A percentile compares a stretch with the other conserved stretches of the same genome.
Conservation (phyloP, 106 monocot species). For the Acorus calamus region DNA sequence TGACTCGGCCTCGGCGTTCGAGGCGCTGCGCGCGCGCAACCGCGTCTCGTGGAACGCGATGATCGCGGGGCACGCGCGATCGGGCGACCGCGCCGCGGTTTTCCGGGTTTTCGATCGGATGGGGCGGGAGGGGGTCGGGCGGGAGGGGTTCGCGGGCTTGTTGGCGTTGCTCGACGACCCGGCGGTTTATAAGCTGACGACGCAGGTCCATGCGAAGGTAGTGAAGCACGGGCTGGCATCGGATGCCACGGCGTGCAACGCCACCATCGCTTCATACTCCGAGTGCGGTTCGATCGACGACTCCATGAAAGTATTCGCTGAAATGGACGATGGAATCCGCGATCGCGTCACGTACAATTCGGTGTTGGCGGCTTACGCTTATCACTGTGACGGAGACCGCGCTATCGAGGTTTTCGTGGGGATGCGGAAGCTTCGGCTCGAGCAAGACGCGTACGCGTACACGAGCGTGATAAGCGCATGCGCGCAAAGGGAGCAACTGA, state of each 20-base stretch:
- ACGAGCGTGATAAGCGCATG: constrained; percentile 59
- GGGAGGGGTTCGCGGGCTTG: constrained; percentile 56
- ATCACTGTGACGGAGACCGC: constrained; percentile 13
- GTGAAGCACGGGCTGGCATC: constrained; percentile 29
- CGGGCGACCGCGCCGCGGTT: constrained; percentile 12
- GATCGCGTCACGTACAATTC: constrained; percentile 77
- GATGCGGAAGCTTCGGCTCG: constrained; percentile 27
- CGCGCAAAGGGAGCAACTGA: constrained; percentile 14
- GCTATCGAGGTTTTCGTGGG: constrained; percentile 34
- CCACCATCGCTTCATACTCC: constrained; percentile 53
- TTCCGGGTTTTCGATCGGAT: constrained; percentile 28
- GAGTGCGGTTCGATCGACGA: constrained; percentile 38
- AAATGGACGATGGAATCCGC: constrained; percentile 13
- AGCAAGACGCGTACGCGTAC: constrained; percentile 50
- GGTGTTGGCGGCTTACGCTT: constrained; percentile 51
- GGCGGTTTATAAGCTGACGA: constrained; percentile 11
- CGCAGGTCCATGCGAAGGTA: constrained; percentile 48
- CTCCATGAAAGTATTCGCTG: constrained; percentile 38
- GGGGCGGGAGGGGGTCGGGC: constrained; percentile 30
- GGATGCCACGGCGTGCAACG: constrained; percentile 45
- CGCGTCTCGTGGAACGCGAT: constrained; percentile 64
- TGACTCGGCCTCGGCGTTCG: constrained; percentile 27
- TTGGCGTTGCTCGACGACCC: constrained; percentile 29
- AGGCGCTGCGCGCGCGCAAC: constrained; percentile 23
- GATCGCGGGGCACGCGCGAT: constrained; percentile 26